Conservation (phyloP, 306 rosid genomes). For the Inga oerstediana region DNA sequence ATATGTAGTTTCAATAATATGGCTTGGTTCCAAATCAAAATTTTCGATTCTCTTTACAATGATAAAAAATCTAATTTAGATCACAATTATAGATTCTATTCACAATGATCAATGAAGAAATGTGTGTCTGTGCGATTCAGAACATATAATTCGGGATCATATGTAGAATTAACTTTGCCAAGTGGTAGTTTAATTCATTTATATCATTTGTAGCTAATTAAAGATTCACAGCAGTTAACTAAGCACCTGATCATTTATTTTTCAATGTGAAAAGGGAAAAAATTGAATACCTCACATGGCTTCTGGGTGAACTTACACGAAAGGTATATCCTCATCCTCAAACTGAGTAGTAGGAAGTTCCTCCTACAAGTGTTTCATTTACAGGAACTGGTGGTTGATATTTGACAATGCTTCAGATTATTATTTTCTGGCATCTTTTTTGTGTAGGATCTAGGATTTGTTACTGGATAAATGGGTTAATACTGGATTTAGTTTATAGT, state of each 20-base stretch:
- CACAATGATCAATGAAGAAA: background rate
- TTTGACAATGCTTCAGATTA: no score
- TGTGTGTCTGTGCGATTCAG: background rate
- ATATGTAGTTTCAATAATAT: no score
- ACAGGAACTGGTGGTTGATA: no score
- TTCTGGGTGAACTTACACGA: conserved; percentile 29
- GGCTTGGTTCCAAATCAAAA: background rate
- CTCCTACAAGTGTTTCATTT: no score
- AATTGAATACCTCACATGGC: conserved; percentile 29
- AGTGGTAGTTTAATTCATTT: background rate
- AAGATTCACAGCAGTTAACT: background rate
- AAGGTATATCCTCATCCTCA: conserved; percentile 48
- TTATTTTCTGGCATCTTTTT: no score
- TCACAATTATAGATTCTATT: background rate
- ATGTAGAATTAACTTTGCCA: background rate
- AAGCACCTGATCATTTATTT: background rate
- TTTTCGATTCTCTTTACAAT: background rate
- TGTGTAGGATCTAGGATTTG: no score
- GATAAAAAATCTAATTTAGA: background rate
- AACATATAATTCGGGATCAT: background rate
- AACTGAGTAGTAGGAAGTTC: conserved; percentile 52
- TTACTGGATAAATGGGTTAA: no score
- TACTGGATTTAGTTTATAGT: no score
- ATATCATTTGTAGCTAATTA: background rate
- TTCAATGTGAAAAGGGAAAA: background rate